Percentiles rank a stretch among this genome's conserved stretches.
Conservation (phyloP, 2,329 filamentous ascomycete species). For the Sclerotinia spermophila region DNA sequence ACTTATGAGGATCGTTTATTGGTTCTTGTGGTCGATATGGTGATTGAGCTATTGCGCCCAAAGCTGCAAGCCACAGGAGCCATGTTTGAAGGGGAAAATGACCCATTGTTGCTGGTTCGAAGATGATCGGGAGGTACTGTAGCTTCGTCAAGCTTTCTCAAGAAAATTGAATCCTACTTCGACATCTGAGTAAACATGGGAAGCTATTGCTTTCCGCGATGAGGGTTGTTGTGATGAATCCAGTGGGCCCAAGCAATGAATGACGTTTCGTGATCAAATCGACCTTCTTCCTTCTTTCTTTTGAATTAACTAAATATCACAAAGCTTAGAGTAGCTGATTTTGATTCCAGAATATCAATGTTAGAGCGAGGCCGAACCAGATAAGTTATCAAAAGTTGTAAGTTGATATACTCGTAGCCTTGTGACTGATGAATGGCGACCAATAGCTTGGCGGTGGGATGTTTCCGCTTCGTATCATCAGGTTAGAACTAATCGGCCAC, state of each 20-base stretch:
- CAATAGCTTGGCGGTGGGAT: constrained; percentile 1
- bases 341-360: neutral
- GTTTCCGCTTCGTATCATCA: neutral
- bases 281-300: neutral
- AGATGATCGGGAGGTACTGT: neutral
- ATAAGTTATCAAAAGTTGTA: neutral
- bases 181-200: neutral
- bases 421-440: neutral
- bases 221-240: neutral
- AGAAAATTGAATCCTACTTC: neutral
- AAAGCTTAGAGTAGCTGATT: too few relatives aligned
- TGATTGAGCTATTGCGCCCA: constrained; percentile 13
- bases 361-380: neutral
- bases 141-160: neutral
- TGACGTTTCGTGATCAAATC: neutral
- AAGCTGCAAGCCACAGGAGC: constrained; percentile 17
- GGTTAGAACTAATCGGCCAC: neutral
- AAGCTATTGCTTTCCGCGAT: constrained; percentile 2
- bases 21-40: constrained; percentile 11
- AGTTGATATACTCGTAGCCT: neutral
- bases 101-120: neutral
- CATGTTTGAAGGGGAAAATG: neutral
- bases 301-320: neutral
- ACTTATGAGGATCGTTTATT: constrained; percentile 15
- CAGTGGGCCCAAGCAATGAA: constrained; percentile 3